Base-by-base conservation (phyloP, 2,329 filamentous ascomycete genomes). In the Aureobasidium sp. region DNA sequence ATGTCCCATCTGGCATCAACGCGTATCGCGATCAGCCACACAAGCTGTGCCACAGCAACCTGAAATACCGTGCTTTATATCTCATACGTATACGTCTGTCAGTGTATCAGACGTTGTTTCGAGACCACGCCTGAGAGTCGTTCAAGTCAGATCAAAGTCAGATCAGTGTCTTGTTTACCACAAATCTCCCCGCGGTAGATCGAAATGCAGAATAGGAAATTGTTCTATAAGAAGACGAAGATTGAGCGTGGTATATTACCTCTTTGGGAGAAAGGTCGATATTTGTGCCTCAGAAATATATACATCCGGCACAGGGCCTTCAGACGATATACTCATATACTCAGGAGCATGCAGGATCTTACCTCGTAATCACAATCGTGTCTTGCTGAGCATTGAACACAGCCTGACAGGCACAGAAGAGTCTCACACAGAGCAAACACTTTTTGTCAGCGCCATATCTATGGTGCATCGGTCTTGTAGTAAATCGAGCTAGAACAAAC, bases 31-130 rank as follows among this genome's bases (percentile, higher is more conserved):
- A 6, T 4, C 39, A 44, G 39, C 37, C 53, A 36, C 52, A 42
- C 37, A 34, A 27, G 37, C 52, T 55, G 52, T 57, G 41, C 53
- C 53, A 60, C 57, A 45, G 57, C 41, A 52, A 52, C 45, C 44
- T 31, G 44, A 42, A 41, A 51, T 34, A 49, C 34, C 15, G 49
- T n/a, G 41, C 31, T 51, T 39, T 22, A 51, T 53, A 25, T 61
- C 39, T 49, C 12, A 17, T 34, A 42, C 36, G 51, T 31, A 14
- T 29, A 14, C n/a, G 31, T 34, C 53, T 57, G 53, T 57, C 53
- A 45, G 14, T 31, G 53, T 36, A 34, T 57, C 27, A 41, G 53
- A 25, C 27, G 9, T n/a, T 37, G 51, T 41, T 45, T 53, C 15
- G 29, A 22, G 37, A n/a, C 14, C 51, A 41, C 25, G 27, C n/a